Conservation (phyloP, 2,329 filamentous ascomycete species). For the Epicoccum nigrum region DNA sequence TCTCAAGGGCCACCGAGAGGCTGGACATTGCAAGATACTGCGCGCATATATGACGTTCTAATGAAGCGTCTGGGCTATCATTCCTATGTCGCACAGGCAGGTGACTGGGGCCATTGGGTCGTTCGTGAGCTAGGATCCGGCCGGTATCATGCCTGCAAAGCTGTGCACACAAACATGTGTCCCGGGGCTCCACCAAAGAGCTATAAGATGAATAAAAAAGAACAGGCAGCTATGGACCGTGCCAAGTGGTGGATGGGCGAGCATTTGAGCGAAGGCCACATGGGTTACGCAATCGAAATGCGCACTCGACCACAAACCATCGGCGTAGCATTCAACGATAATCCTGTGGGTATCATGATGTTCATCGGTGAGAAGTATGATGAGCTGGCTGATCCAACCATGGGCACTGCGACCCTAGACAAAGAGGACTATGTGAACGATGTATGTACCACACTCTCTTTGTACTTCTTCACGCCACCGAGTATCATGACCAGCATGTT, state of each 20-base stretch:
- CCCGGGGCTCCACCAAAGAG: conserved; percentile 46
- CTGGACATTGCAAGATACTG: conserved; percentile 55
- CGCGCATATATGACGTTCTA: conserved; percentile 34
- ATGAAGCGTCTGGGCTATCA: conserved; percentile 49
- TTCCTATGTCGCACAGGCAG: conserved; percentile 48
- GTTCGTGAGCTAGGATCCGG: conserved; percentile 47
- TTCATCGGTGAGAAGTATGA: conserved; percentile 55
- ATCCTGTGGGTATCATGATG: conserved; percentile 52
- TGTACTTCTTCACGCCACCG: conserved; percentile 49
- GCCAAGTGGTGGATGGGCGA: conserved; percentile 43
- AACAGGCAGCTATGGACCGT: conserved; percentile 39
- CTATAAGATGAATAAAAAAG: conserved; percentile 38
- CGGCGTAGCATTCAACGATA: conserved; percentile 51
- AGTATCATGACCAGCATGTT: conserved; percentile 47
- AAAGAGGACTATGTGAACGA: conserved; percentile 39
- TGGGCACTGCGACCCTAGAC: conserved; percentile 36
- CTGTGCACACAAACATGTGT: conserved; percentile 52
- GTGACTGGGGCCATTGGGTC: conserved; percentile 53
- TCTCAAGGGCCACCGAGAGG: conserved; percentile 24
- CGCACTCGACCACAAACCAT: conserved; percentile 53
- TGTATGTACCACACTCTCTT: conserved; percentile 29
- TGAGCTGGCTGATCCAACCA: conserved; percentile 45
- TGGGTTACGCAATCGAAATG: conserved; percentile 53
- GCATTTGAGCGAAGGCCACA: conserved; percentile 44
- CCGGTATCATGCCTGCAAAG: conserved; percentile 45